phyloP scores from a whole-genome alignment of 1,284 basidiomycete species.

The Neolentinus lepideus region DNA sequence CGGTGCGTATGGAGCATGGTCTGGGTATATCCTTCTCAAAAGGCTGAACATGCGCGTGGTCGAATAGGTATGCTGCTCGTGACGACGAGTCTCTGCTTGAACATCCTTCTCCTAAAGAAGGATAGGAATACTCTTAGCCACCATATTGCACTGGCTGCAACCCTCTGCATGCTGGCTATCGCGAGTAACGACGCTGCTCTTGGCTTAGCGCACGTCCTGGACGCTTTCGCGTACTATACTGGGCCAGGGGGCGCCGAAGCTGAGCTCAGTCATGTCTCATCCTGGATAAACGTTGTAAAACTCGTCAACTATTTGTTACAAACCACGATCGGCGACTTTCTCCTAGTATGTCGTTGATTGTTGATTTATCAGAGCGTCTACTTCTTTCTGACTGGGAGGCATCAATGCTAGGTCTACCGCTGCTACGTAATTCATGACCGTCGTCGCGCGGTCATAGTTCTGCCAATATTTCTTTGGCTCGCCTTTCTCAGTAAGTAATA shows the following conservation, averaged over 20 bases:
- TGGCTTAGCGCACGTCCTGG: slow-evolving; percentile 27
- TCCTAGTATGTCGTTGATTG: slow-evolving; percentile 24
- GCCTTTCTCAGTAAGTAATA: neutral
- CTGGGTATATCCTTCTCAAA: neutral
- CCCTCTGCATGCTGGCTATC: slow-evolving; percentile 27
- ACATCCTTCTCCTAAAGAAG: neutral
- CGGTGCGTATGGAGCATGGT: neutral
- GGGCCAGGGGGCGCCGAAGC: slow-evolving; percentile 17
- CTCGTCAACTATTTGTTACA: slow-evolving; percentile 28
- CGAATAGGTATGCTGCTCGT: neutral
- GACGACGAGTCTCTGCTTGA: neutral
- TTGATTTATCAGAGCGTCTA: neutral
- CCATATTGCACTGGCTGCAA: slow-evolving; percentile 17
- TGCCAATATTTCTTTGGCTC: slow-evolving; percentile 24
- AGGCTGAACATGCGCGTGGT: neutral
- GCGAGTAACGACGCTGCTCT: slow-evolving; percentile 27
- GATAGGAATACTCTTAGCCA: neutral
- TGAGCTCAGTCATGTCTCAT: slow-evolving; percentile 23
- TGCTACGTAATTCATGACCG: slow-evolving; percentile 28
- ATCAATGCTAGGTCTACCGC: slow-evolving; percentile 24
- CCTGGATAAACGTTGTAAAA: slow-evolving; percentile 30
- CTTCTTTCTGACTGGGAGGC: neutral
- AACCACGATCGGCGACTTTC: slow-evolving; percentile 30
- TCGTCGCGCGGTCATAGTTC: slow-evolving; percentile 20
- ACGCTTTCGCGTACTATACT: slow-evolving; percentile 25